Conservation (phyloP, 1,284 basidiomycete genomes). For the Flammula alnicola region DNA sequence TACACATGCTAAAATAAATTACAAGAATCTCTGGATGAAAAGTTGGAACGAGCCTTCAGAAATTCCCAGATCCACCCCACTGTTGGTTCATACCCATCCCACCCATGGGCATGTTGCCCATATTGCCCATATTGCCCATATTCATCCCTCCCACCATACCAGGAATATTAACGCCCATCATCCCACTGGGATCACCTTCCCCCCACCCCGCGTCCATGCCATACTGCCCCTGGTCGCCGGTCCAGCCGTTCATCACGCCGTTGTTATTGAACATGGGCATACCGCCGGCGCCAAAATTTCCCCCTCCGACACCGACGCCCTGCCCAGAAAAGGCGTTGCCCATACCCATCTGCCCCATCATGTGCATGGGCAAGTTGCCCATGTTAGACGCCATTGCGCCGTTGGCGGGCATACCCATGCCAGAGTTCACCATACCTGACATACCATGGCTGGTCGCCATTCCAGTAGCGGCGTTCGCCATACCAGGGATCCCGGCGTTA, state of each 20-base stretch:
- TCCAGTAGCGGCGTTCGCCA: not conserved
- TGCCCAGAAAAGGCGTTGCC: constrained; percentile 28
- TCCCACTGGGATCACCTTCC: constrained; percentile 20
- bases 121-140: constrained; percentile 11
- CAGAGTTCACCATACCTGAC: constrained; percentile 15
- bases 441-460: constrained; percentile 2
- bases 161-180: constrained; percentile 33
- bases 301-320: constrained; percentile 10
- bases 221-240: constrained; percentile 38
- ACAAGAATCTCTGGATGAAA: not conserved
- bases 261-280: constrained; percentile 28
- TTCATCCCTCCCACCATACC: constrained; percentile 31
- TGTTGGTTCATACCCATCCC: constrained; percentile 20
- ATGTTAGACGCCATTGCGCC: constrained; percentile 33
- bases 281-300: constrained; percentile 21
- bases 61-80: constrained; percentile 15
- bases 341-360: constrained; percentile 43
- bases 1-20: constrained; percentile 1
- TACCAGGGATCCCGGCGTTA: too few species aligned
- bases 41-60: not conserved
- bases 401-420: constrained; percentile 35
- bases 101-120: constrained; percentile 15
- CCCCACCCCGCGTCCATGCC: constrained; percentile 31
- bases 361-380: constrained; percentile 44
- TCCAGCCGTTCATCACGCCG: constrained; percentile 29